Evolutionary conservation across 2,329 filamentous ascomycete genomes (phyloP), one percentile per base, ranked within the genome.

Genomic region (Apiospora marii): DNA sequence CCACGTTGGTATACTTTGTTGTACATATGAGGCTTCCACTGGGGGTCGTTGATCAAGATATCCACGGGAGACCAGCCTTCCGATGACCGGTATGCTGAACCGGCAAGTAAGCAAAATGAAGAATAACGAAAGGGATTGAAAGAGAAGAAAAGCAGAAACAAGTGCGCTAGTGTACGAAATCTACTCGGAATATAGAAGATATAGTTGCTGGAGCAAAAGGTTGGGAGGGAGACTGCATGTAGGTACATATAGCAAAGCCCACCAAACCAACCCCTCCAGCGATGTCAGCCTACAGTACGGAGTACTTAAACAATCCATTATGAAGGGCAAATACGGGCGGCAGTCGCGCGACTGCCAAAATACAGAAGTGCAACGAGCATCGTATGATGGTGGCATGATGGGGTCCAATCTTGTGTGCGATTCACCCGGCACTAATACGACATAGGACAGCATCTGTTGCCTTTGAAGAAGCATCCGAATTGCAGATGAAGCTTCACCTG

Each of bases 331-430:
- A n/a, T 8, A 12, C n/a, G 27, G 10, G 34, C 58, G 58, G 34
- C 58, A 41, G 58, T 64, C 41, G 58, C 34, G 58, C 58, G 10
- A 41, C 37, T 41, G 37, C 37, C 34, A 64, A 64, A 64, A 3
- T 22, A 22, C 34, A 34, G 58, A 41, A 37, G 41, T 64, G 58
- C 34, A 41, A 64, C 58, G 58, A 64, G 58, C 7, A n/a, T 64
- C 58, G 19, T 64, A 64, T 19, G 58, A 64, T 64, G 58, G 22
- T 64, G 58, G 58, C 34, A 41, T 13, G 58, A 64, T 37, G 41
- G 53, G 53, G 53, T 37, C 53, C 30, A 37, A 37, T 61, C 53
- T 37, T 37, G 30, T n/a, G 30, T 41, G 37, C 37, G n/a, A 13
- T 64, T 64, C 30, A n/a, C 58, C 30, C 58, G 58, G 58, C 58